Base-by-base conservation (phyloP, 2,329 filamentous ascomycete species). In the Magnaporthiopsis poae region DNA sequence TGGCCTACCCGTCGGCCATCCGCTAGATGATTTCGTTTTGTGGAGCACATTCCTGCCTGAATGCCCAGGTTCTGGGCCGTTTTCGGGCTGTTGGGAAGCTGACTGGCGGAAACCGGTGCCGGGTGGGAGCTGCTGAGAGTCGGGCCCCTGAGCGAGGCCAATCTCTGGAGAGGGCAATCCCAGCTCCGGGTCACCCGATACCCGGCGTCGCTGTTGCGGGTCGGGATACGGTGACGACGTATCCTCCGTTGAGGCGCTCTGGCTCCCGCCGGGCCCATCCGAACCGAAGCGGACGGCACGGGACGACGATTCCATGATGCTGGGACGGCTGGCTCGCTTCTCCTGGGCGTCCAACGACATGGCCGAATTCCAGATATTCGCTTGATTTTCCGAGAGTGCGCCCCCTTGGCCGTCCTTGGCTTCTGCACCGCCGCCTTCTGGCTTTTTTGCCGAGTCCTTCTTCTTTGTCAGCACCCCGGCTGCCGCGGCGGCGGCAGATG, bases 71-170 rank as follows among this genome's bases (percentile, higher is more conserved):
- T 31, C 60, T 61, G 60, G 0, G 29, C 56, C 15, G 39, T 46
- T 33, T 31, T 65, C 29, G 13, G 61, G 9, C 36, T 61, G 59
- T 15, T 65, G 64, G 7, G 64, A 25, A 13, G 59, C 64, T 12
- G 64, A 65, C 59, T 33, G 35, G 27, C 59, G 64, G 60, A 61
- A 65, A 12, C 64, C 64, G 9, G 56, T 33, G 1, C n/a, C 59
- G 15, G n/a, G n/a, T 29, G 52, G 21, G 4, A 29, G 12, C 21
- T 21, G 61, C 25, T 8, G 13, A n/a, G 61, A 39, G 21, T 63
- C 27, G 25, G 61, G 12, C 27, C 25, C 39, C 35, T 33, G 61
- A 33, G 35, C 33, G 8, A 46, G 31, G 61, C 25, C 39, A 46
- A 18, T 46, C 39, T 15, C 15, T 0, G 5, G 39, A 18, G 39